Conservation (phyloP, 768 basidiomycete genomes). For the Cystobasidium tubakii region DNA sequence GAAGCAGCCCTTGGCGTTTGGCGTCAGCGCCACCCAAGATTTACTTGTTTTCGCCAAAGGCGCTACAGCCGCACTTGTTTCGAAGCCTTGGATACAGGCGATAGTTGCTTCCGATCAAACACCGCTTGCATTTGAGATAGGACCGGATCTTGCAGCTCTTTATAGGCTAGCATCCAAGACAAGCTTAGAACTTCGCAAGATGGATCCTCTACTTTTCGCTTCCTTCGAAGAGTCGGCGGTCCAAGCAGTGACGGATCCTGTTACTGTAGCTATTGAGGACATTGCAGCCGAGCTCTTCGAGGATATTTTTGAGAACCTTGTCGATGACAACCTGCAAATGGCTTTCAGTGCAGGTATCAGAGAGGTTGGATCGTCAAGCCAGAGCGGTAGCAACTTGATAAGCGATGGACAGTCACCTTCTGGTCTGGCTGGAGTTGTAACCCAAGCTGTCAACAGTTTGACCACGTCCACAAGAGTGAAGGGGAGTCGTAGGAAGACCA, state of each 20-base stretch:
- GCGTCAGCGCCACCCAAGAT: not conserved
- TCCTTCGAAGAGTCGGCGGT: not conserved
- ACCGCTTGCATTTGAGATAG: not conserved
- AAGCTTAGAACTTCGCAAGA: not conserved
- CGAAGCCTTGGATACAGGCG: not conserved
- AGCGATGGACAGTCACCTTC: not conserved
- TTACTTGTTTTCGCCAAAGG: not conserved
- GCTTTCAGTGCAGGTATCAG: not conserved
- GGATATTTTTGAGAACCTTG: not conserved
- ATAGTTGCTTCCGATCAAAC: not conserved
- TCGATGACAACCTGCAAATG: not conserved
- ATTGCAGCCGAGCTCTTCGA: conserved; percentile 13
- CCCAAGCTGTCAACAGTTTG: not conserved
- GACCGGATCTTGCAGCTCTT: not conserved
- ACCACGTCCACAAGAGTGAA: not conserved
- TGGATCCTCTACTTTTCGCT: not conserved
- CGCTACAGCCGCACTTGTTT: not conserved
- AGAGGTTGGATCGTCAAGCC: not conserved
- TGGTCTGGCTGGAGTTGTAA: not conserved
- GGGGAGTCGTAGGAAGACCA: not conserved
- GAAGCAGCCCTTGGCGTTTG: conserved; percentile 5
- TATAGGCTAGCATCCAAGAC: not conserved
- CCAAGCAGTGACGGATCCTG: not conserved
- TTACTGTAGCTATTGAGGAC: conserved; percentile 6
- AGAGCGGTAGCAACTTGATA: not conserved